Base-by-base conservation (phyloP, 768 basidiomycete species). In the Podaxis sp. region DNA sequence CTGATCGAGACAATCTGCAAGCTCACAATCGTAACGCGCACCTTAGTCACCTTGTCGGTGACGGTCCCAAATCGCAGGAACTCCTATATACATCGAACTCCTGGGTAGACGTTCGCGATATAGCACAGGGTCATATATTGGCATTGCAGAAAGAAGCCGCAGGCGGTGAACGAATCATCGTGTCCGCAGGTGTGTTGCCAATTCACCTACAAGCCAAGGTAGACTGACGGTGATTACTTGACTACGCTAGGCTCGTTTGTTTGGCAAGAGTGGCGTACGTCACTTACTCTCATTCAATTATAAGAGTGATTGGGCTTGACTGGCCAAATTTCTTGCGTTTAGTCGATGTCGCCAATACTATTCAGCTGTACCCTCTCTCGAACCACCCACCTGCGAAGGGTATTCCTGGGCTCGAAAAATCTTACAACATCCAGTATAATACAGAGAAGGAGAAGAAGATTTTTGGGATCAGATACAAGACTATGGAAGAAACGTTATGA, bases 101-200 rank as follows among this genome's bases (percentile, higher is more conserved):
- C 22, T 84, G 80, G 77, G 68, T 83, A 28, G 83, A 87, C 57
- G 84, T 86, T 4, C 79, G 85, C 6, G 86, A 87, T 68, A 68
- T 84, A 37, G 86, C 85, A 0, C 74, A 79, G 22, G 87, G 81
- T 0, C 88, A 90, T 69, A 77, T 78, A 0, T 70, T 75, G 3
- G 84, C 85, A 3, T 70, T 91, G 22, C 77, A 78, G 58, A 80
- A 77, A 54, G 75, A 79, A 30, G 78, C 75, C 2, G 87, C 87
- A 0, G 82, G 80, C 2, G 84, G 84, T 1, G 77, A 89, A 60
- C 76, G 89, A 37, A 81, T 89, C 67, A 78, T 90, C 67, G 65
- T 84, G 46, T 73, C 72, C 20, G 73, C 71, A 2, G 78, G 80
- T 73, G 56, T 28, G 69, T 62, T 33, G 2, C 24, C 10, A 8